Evolutionary conservation across 495 filamentous ascomycete species (phyloP), one percentile per base, ranked within the genome.

Genomic region (Daldinia concentrica): DNA sequence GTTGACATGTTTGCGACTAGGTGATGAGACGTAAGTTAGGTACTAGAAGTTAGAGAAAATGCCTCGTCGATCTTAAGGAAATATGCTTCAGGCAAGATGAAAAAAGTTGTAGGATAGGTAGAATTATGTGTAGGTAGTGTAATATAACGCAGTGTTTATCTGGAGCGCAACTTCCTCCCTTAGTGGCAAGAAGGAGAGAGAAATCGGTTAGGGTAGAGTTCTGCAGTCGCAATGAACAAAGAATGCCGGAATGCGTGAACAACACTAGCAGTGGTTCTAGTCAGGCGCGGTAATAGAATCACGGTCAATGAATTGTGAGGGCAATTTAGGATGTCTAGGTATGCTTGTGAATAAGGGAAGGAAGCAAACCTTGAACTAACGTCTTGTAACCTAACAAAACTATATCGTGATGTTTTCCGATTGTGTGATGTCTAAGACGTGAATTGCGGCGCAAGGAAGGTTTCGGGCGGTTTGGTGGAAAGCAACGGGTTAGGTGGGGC

Each of bases 1-100:
- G 74, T 86, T 56, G 90, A 86, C 91, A 93, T 93, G 29, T 39
- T 80, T 55, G 68, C 45, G 19, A 62, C 59, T 73, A 37, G 24
- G 55, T 32, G 32, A 64, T 70, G 15, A 15, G 66, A 24, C 27
- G 62, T 67, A 75, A 60, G 61, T 69, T 60, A 62, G 19, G 17
- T 32, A n/a, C 32, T 50, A 26, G 3, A 43, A 37, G 39, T 57
- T 36, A 54, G 77, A 73, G 45, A 32, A 75, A 64, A 67, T 62
- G 14, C 14, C 41, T 22, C 17, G 37, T 57, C 39, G 29, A 41
- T 9, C 19, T 32, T 6, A 62, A 57, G 29, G 30, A 54, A 22
- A 22, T 45, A 26, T 51, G 58, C 4, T 43, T 61, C 15, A 29
- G 19, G 37, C 45, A 22, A 32, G 26, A 17, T 11, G 5, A 30